Evolutionary conservation across 129 eudicot species (phyloP).

Genomic region (Saussurea involucrata): DNA sequence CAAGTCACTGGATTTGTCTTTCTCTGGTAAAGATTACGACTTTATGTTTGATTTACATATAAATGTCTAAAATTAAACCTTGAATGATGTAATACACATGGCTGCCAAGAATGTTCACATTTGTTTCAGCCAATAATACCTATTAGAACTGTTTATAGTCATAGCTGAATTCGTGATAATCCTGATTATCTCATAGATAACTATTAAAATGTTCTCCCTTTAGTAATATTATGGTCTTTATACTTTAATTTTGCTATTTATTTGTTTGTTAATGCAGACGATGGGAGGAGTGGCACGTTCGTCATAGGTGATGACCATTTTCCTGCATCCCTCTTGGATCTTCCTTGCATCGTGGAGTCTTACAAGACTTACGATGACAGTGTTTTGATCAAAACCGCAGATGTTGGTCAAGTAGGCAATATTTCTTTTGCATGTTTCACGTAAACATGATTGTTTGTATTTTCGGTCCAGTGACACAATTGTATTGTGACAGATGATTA

Average conservation of each 20-base stretch:
- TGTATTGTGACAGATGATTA: slow-evolving; percentile 64
- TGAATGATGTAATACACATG: neutral
- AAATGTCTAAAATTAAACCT: neutral
- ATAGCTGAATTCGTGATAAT: neutral
- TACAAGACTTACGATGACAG: slow-evolving; percentile 90
- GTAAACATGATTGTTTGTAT: neutral
- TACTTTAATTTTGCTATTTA: neutral
- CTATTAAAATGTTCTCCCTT: neutral
- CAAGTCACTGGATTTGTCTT: slow-evolving; percentile 64
- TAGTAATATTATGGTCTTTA: neutral
- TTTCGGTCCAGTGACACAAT: slow-evolving; percentile 3
- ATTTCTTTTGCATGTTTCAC: neutral
- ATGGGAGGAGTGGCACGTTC: slow-evolving; percentile 84
- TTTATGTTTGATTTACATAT: neutral
- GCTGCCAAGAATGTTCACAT: neutral
- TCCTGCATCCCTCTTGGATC: slow-evolving; percentile 81
- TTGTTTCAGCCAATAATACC: neutral
- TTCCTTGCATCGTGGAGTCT: slow-evolving; percentile 82
- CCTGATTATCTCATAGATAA: neutral
- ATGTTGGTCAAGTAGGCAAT: slow-evolving; percentile 79
- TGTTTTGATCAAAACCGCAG: slow-evolving; percentile 82
- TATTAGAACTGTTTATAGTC: neutral
- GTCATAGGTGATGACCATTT: slow-evolving; percentile 66
- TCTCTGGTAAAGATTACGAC: slow-evolving; percentile 49
- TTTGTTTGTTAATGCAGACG: slow-evolving; percentile 44